Conservation (phyloP, 108 stramenopile species). For the Cyclotella sp. region DNA sequence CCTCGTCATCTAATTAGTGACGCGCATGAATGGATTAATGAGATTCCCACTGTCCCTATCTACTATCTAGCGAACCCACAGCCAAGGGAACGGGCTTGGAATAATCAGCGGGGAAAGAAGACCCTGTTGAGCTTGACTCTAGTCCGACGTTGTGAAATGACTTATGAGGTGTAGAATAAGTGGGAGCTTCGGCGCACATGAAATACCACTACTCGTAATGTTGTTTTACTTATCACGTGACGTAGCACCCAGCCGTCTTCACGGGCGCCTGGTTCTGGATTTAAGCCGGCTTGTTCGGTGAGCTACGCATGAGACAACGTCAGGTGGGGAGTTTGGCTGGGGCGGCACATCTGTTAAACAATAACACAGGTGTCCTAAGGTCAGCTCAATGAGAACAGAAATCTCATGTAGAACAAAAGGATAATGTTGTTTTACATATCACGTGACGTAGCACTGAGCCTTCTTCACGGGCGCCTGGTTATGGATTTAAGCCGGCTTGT, state of each 20-base stretch:
- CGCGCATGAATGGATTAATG: slow-evolving; percentile 93
- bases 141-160: slow-evolving; percentile 98
- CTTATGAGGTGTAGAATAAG: slow-evolving; percentile 98
- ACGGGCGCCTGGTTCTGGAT: slow-evolving; percentile 82
- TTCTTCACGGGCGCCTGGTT: slow-evolving; percentile 83
- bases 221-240: slow-evolving; percentile 96
- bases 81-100: slow-evolving; percentile 96
- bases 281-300: slow-evolving; percentile 60
- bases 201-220: slow-evolving; percentile 98
- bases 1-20: slow-evolving; percentile 90
- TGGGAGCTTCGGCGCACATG: slow-evolving; percentile 92
- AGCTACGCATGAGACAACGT: slow-evolving; percentile 93
- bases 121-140: slow-evolving; percentile 99
- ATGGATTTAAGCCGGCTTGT: slow-evolving; percentile 66
- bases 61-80: slow-evolving; percentile 97
- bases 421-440: slow-evolving; percentile 98
- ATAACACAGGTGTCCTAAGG: slow-evolving; percentile 96
- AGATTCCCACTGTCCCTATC: slow-evolving; percentile 97
- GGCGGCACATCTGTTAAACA: no score
- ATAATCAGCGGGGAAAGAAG: no score
- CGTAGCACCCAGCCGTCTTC: slow-evolving; percentile 83
- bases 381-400: slow-evolving; percentile 96
- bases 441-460: slow-evolving; percentile 86
- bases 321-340: no score
- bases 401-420: no score